Base-by-base conservation (phyloP, 495 filamentous ascomycete genomes). In the Tuber magnatum region DNA sequence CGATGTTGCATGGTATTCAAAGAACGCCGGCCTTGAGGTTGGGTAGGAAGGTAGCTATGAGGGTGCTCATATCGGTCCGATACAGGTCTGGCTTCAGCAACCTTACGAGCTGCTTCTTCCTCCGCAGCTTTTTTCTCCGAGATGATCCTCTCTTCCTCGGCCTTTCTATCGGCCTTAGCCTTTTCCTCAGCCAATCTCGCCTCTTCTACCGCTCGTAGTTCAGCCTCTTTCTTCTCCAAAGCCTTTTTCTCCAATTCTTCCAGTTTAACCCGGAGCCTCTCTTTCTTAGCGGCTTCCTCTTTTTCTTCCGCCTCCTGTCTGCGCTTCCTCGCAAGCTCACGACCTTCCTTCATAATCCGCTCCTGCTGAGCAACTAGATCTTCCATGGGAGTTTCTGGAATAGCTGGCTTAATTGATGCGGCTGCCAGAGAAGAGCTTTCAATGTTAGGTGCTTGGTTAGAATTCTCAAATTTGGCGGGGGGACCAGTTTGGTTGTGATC, bases 241-340 rank as follows among this genome's bases (percentile, higher is more conserved):
- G 91, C 91, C 9, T 89, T 83, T 68, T 90, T 87, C 0, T 92
- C 94, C 77, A 98, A 84, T 9, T 88, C 88, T 79, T 91, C 93
- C 71, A 99, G 86, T 84, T 94, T 97, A 78, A 92, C 86, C 43
- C 90, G 88, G 78, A 98, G 92, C 68, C 95, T 88, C 82, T 97
- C 94, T 77, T 90, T 88, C 76, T 88, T 90, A 32, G 87, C 95
- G 20, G 91, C 90, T 82, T 95, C 92, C 80, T 94, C 92, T 72
- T 86, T 87, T 48, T 90, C 91, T 79, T 97, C 94, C 80, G 95
- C 88, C 74, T 97, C 94, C 74, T 90, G 82, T 76, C 90, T 88
- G 68, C 94, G 90, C 83, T 92, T 91, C 78, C 90, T 90, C 18
- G 92, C 94, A 73, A 90, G 84, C 79, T 95, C 88, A 38, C 91